Conservation (phyloP, 495 filamentous ascomycete genomes). For the Acidomyces sp. region DNA sequence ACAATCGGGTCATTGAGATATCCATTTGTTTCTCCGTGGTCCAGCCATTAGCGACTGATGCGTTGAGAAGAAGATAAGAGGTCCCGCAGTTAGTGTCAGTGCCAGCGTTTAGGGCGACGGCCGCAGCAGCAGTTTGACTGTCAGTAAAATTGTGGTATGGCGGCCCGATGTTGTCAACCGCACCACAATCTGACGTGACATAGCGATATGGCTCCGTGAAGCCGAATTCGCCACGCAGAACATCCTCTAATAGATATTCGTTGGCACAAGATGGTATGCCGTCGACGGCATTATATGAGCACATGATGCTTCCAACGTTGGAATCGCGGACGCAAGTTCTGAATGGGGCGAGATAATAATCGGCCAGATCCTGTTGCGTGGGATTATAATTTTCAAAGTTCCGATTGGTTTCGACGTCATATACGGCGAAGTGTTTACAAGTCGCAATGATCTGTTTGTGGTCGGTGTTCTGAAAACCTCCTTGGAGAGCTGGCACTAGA, state of each 20-base stretch:
- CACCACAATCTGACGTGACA: constrained; percentile 14
- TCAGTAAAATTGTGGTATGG: constrained; percentile 13
- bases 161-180: constrained; percentile 8
- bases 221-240: constrained; percentile 12
- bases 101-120: constrained; percentile 29
- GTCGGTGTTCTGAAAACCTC: constrained; percentile 18
- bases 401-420: constrained; percentile 44
- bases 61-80: constrained; percentile 39
- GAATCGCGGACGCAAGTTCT: constrained; percentile 14
- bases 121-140: constrained; percentile 9
- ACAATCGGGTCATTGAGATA: constrained; percentile 40
- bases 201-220: constrained; percentile 25
- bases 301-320: constrained; percentile 13
- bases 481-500: constrained; percentile 49
- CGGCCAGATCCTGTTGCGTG: constrained; percentile 17
- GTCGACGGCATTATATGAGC: constrained; percentile 19
- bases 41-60: constrained; percentile 36
- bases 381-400: constrained; percentile 13
- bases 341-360: constrained; percentile 16
- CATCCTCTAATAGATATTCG: constrained; percentile 14
- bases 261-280: constrained; percentile 16
- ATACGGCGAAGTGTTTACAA: constrained; percentile 24
- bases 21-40: constrained; percentile 23
- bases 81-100: constrained; percentile 51
- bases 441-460: constrained; percentile 13